These are phyloP conservation scores for Casuarina cunninghamiana DNA, from an alignment of 306 rosid species.

Conservation along the genomic window DNA sequence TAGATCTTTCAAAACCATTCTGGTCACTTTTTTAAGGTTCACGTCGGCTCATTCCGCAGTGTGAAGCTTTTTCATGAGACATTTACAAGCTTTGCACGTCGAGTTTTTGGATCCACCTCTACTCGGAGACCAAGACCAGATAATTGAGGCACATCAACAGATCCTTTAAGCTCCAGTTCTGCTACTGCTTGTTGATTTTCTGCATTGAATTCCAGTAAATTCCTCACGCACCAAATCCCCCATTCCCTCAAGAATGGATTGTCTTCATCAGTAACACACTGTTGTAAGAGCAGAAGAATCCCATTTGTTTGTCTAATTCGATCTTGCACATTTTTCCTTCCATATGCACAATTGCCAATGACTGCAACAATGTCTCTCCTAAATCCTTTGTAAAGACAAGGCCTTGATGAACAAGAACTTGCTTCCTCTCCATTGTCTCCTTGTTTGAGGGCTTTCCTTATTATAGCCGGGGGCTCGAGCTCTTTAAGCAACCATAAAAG, in stretches of 20 bases:
- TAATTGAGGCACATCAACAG: constrained; percentile 68
- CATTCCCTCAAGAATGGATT: constrained; percentile 87
- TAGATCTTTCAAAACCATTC: too few species aligned
- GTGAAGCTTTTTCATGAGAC: constrained; percentile 27
- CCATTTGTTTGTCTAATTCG: constrained; percentile 55
- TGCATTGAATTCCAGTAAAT: constrained; percentile 63
- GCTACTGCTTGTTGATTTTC: constrained; percentile 72
- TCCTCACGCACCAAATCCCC: constrained; percentile 80
- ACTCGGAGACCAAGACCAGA: constrained; percentile 69
- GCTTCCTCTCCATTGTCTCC: constrained; percentile 35
- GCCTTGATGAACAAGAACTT: constrained; percentile 32
- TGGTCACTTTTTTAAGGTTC: background rate
- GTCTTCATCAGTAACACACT: constrained; percentile 79
- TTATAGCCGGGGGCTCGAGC: constrained; percentile 71
- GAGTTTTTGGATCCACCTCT: constrained; percentile 61
- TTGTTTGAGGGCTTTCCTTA: constrained; percentile 54
- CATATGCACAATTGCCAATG: constrained; percentile 63
- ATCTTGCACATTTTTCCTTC: constrained; percentile 67
- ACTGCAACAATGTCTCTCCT: constrained; percentile 72
- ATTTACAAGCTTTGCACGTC: constrained; percentile 74
- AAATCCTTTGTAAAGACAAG: constrained; percentile 69
- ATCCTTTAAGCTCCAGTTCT: constrained; percentile 67
- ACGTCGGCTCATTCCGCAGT: background rate
- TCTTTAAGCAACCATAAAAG: constrained; percentile 56
- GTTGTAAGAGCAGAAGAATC: constrained; percentile 72